Evolutionary conservation across 768 basidiomycete genomes (phyloP).

Genomic region (Russula sp.): DNA sequence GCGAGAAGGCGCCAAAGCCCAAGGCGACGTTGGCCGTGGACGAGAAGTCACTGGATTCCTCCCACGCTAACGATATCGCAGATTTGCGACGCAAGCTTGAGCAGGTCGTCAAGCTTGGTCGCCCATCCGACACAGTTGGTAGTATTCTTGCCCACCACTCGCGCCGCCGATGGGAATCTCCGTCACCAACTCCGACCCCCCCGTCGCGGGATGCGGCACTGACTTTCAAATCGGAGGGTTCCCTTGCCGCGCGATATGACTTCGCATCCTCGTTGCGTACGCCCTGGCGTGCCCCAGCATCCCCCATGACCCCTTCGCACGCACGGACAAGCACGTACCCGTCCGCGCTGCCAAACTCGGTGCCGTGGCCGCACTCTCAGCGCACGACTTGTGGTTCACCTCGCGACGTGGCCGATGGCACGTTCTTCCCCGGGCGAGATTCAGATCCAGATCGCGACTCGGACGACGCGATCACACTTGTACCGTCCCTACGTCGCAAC

Average conservation of each 20-base stretch:
- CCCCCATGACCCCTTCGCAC: constrained; percentile 27
- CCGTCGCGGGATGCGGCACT: constrained; percentile 12
- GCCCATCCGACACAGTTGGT: constrained; percentile 32
- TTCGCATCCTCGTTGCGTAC: constrained; percentile 46
- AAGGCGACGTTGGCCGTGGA: constrained; percentile 22
- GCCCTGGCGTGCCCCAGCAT: constrained; percentile 38
- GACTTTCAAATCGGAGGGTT: constrained; percentile 32
- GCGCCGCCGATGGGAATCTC: constrained; percentile 19
- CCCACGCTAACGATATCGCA: constrained; percentile 41
- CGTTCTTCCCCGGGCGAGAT: constrained; percentile 13
- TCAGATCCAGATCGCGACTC: constrained; percentile 19
- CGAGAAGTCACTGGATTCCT: not conserved
- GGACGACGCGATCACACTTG: constrained; percentile 14
- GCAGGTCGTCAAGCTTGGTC: constrained; percentile 42
- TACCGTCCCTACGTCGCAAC: constrained; percentile 15
- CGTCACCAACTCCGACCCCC: constrained; percentile 22
- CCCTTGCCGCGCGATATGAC: constrained; percentile 54
- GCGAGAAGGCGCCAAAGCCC: constrained; percentile 30
- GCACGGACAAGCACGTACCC: constrained; percentile 47
- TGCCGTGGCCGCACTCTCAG: constrained; percentile 34
- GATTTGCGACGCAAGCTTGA: constrained; percentile 65
- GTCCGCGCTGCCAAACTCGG: constrained; percentile 32
- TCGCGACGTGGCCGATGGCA: not conserved
- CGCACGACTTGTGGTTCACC: constrained; percentile 8
- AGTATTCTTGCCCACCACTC: constrained; percentile 27